Conservation (phyloP, 2,329 filamentous ascomycete species). For the Apiospora arundinis region DNA sequence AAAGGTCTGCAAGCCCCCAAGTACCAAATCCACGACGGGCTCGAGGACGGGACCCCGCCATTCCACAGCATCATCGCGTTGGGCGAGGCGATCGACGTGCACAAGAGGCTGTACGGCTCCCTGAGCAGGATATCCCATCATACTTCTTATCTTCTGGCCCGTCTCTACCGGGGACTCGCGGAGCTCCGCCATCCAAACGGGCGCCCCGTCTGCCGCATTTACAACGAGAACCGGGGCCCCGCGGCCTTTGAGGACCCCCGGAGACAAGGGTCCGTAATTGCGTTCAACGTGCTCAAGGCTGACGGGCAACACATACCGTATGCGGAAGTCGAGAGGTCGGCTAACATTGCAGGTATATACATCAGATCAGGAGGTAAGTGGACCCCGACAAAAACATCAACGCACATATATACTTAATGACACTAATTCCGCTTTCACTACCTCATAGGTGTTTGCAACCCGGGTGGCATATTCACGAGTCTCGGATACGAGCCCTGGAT, state of each 20-base stretch:
- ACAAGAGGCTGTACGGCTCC: constrained; percentile 60
- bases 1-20: constrained; percentile 35
- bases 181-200: constrained; percentile 61
- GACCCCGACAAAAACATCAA: neutral
- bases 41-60: constrained; percentile 72
- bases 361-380: constrained; percentile 61
- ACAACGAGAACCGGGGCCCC: constrained; percentile 43
- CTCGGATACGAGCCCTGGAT: constrained; percentile 60
- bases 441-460: constrained; percentile 52
- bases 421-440: neutral
- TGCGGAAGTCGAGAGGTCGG: constrained; percentile 62
- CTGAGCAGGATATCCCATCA: constrained; percentile 66
- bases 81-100: constrained; percentile 63
- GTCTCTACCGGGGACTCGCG: constrained; percentile 54
- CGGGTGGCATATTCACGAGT: constrained; percentile 53
- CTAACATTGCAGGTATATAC: constrained; percentile 62
- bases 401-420: too few species aligned
- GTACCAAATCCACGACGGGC: constrained; percentile 60
- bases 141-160: constrained; percentile 58
- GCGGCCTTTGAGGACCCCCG: constrained; percentile 55
- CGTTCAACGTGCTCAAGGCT: constrained; percentile 65
- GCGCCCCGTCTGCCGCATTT: constrained; percentile 56
- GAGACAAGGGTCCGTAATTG: constrained; percentile 66
- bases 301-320: constrained; percentile 62
- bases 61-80: constrained; percentile 71